A percentile compares a stretch with the other conserved stretches of the same genome.
Evolutionary conservation across 331 rosid species (phyloP).

Genomic region (Saraca asoca): DNA sequence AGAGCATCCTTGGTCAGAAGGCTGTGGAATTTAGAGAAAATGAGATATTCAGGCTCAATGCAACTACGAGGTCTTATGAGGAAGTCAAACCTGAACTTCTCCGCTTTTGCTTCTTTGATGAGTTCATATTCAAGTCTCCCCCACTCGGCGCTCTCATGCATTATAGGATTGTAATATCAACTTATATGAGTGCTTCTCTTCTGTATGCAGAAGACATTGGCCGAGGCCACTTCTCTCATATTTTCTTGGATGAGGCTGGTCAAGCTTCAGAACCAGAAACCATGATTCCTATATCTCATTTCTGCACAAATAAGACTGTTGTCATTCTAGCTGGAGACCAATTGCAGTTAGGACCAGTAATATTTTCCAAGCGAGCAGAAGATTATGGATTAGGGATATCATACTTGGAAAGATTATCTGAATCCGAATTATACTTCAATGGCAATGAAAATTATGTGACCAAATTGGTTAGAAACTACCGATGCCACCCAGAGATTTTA

Average conservation of each 20-base stretch:
- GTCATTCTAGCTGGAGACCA: conserved; percentile 97
- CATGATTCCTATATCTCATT: conserved; percentile 72
- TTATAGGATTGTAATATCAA: conserved; percentile 73
- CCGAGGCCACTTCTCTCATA: conserved; percentile 84
- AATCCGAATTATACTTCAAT: conserved; percentile 44
- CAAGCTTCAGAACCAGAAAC: conserved; percentile 99
- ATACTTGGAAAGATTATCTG: conserved; percentile 74
- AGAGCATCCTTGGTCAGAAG: conserved; percentile 61
- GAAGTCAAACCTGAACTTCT: conserved; percentile 65
- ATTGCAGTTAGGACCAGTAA: conserved; percentile 87
- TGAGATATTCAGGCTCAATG: conserved; percentile 91
- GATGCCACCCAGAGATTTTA: conserved; percentile 86
- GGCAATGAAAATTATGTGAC: conserved; percentile 69
- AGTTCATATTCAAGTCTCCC: conserved; percentile 69
- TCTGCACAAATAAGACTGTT: conserved; percentile 64
- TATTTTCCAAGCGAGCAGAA: conserved; percentile 72
- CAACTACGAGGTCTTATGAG: conserved; percentile 68
- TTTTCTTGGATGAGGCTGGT: conserved; percentile 96
- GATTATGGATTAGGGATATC: conserved; percentile 64
- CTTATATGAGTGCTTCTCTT: conserved; percentile 73
- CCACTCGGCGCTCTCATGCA: conserved; percentile 48
- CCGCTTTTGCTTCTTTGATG: conserved; percentile 69
- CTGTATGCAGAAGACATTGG: conserved; percentile 67
- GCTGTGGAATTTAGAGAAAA: conserved; percentile 43
- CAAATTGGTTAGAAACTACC: conserved; percentile 67